These are phyloP conservation scores for Aspergillus fumigatus DNA, from an alignment of 2,329 filamentous ascomycete genomes.

Conservation along the genomic window DNA sequence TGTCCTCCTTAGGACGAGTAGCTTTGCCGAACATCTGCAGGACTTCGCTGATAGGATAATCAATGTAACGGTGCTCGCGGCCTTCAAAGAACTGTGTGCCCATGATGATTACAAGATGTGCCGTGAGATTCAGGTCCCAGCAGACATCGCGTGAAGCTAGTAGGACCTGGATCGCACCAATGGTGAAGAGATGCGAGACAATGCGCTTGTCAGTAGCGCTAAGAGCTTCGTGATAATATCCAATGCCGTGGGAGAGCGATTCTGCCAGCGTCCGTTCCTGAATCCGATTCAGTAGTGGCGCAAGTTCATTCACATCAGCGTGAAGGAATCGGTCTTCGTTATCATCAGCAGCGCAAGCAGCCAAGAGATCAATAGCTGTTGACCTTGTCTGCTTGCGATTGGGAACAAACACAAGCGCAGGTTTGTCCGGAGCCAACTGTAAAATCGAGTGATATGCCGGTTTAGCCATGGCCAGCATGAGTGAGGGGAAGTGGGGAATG, in stretches of 20 bases:
- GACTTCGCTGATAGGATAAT: slow-evolving; percentile 90
- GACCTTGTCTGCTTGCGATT: slow-evolving; percentile 87
- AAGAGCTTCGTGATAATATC: slow-evolving; percentile 94
- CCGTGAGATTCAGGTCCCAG: slow-evolving; percentile 86
- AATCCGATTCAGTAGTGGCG: slow-evolving; percentile 73
- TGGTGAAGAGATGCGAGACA: slow-evolving; percentile 83
- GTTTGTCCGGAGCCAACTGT: slow-evolving; percentile 83
- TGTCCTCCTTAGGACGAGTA: slow-evolving; percentile 71
- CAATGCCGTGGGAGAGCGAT: slow-evolving; percentile 87
- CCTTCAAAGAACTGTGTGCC: slow-evolving; percentile 97
- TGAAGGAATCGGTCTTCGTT: slow-evolving; percentile 93
- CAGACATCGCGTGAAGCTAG: slow-evolving; percentile 82
- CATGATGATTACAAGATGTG: slow-evolving; percentile 93
- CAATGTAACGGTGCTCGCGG: slow-evolving; percentile 91
- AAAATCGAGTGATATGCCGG: slow-evolving; percentile 86
- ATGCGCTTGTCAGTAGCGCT: slow-evolving; percentile 87
- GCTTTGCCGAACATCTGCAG: slow-evolving; percentile 98
- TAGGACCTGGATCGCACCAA: slow-evolving; percentile 84
- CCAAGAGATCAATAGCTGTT: slow-evolving; percentile 80
- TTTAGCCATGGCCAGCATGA: slow-evolving; percentile 98
- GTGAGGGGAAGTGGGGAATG: slow-evolving; percentile 92
- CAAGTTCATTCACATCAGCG: slow-evolving; percentile 74
- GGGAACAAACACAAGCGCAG: slow-evolving; percentile 86
- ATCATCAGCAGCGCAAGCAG: slow-evolving; percentile 82
- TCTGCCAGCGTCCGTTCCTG: slow-evolving; percentile 84